Conservation (phyloP, 345 rosid species). For the Garcia nutans region DNA sequence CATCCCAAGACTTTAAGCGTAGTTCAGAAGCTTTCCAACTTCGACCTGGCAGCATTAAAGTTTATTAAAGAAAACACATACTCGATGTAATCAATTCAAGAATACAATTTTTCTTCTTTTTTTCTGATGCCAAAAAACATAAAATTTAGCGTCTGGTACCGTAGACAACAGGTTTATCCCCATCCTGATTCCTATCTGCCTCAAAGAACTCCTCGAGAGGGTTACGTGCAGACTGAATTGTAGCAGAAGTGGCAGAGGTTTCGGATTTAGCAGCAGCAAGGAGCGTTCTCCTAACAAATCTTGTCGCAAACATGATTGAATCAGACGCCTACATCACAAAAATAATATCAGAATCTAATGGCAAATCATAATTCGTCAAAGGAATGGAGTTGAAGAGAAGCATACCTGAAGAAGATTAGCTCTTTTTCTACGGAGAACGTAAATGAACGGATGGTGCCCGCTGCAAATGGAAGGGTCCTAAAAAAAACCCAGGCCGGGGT, state of each 20-base stretch:
- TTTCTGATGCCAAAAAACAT: background rate
- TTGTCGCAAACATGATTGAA: constrained; percentile 56
- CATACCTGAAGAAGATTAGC: too few species aligned
- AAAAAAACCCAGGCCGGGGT: too few species aligned
- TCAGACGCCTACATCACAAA: constrained; percentile 11
- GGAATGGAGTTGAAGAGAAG: too few species aligned
- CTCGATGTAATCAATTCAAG: background rate
- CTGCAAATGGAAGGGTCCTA: too few species aligned
- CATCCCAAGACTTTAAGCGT: constrained; percentile 90
- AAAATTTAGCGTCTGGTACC: constrained; percentile 37
- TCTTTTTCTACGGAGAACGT: too few species aligned
- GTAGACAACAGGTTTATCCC: constrained; percentile 65
- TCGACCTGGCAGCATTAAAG: constrained; percentile 52
- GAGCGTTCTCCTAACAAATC: constrained; percentile 63
- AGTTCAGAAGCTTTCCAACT: constrained; percentile 96
- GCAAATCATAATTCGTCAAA: too few species aligned
- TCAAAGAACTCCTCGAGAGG: constrained; percentile 89
- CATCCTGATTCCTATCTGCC: constrained; percentile 62
- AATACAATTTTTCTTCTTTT: background rate
- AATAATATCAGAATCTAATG: too few species aligned
- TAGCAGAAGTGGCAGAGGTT: constrained; percentile 48
- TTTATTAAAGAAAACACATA: background rate
- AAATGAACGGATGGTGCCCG: too few species aligned
- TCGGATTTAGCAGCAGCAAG: constrained; percentile 65
- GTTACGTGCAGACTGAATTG: constrained; percentile 40